These are phyloP conservation scores for Mollisia scopiformis DNA, from an alignment of 2,329 filamentous ascomycete genomes.

Conservation along the genomic window DNA sequence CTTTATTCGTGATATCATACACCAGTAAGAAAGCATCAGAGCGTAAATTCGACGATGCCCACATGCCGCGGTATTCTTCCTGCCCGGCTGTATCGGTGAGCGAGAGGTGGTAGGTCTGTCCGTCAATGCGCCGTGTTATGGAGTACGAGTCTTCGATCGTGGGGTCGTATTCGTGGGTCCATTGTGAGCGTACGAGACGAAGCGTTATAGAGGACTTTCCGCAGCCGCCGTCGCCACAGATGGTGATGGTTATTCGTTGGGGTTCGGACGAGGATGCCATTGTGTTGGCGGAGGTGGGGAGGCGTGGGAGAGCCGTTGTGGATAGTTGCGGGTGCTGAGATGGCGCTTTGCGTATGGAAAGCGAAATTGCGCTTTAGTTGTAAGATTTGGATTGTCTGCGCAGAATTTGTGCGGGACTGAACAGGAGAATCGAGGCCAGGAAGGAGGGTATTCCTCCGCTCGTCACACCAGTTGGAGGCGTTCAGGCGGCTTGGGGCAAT, in stretches of 20 bases:
- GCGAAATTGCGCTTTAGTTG: background rate
- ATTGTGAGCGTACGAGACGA: conserved; percentile 79
- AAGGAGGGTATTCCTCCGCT: background rate
- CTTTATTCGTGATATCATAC: conserved; percentile 78
- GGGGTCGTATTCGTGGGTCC: conserved; percentile 82
- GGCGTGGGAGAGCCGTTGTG: background rate
- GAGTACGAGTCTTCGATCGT: conserved; percentile 86
- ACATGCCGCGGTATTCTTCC: conserved; percentile 87
- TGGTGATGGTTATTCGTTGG: conserved; percentile 69
- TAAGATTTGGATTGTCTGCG: no score
- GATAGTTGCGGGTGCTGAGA: background rate
- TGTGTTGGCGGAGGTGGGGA: background rate
- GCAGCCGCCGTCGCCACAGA: conserved; percentile 84
- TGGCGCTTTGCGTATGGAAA: background rate
- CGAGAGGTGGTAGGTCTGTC: conserved; percentile 74
- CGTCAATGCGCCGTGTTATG: conserved; percentile 79
- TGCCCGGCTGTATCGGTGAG: conserved; percentile 88
- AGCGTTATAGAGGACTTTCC: conserved; percentile 86
- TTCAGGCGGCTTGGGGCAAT: background rate
- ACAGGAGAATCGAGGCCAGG: background rate
- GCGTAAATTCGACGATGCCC: conserved; percentile 77
- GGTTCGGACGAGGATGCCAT: conserved; percentile 19
- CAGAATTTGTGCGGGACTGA: background rate
- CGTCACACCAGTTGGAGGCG: background rate
- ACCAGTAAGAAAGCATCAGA: conserved; percentile 85